A percentile compares a stretch with the other conserved stretches of the same genome.
These are phyloP conservation scores for Leishmania tropica DNA, from an alignment of 208 protist genomes.

Conservation along the genomic window DNA sequence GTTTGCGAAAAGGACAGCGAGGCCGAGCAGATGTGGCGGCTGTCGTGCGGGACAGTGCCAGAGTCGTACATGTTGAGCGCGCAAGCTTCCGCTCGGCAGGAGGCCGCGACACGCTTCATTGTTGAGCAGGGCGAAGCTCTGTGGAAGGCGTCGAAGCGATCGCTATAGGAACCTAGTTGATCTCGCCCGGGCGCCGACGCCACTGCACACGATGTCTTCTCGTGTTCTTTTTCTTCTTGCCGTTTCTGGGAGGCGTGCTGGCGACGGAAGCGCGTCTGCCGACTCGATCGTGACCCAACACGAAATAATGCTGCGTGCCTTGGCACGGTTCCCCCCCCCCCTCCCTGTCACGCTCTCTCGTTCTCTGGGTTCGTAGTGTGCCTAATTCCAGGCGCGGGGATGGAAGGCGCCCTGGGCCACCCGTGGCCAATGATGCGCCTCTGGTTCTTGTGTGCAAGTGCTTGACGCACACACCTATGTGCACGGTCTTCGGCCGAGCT, in stretches of 20 bases:
- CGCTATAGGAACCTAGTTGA: not conserved
- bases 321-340: not conserved
- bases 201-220: not conserved
- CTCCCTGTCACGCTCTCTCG: not conserved
- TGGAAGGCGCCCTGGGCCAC: not conserved
- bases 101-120: slow-evolving; percentile 48
- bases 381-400: not conserved
- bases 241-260: not conserved
- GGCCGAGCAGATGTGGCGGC: slow-evolving; percentile 83
- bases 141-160: slow-evolving; percentile 15
- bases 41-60: slow-evolving; percentile 77
- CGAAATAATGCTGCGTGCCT: not conserved
- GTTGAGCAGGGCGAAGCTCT: slow-evolving; percentile 42
- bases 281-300: not conserved
- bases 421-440: too few relatives aligned
- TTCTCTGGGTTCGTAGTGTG: not conserved
- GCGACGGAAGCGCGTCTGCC: not conserved
- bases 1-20: slow-evolving; percentile 84
- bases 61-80: slow-evolving; percentile 63
- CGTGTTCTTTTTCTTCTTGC: not conserved
- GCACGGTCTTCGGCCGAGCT: not conserved
- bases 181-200: not conserved
- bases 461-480: not conserved
- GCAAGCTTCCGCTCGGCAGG: slow-evolving; percentile 49
- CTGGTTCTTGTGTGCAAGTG: not conserved